A percentile compares a stretch with the other conserved stretches of the same genome.
These are phyloP conservation scores for Paraphaeosphaeria sporulosa DNA, from an alignment of 2,329 filamentous ascomycete genomes.

Conservation along the genomic window DNA sequence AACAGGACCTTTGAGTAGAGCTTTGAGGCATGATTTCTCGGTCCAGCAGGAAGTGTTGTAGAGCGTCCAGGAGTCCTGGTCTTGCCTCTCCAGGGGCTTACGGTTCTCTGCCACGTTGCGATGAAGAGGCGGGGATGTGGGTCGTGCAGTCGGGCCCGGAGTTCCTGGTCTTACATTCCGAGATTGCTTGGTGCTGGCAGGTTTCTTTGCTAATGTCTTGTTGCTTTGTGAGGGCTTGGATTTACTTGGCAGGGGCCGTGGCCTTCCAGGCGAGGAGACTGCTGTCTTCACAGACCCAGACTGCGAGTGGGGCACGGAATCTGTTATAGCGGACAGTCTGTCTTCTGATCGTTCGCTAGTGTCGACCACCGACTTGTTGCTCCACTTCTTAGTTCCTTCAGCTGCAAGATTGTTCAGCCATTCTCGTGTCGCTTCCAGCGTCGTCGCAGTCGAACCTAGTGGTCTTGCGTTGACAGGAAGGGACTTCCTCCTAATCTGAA, in stretches of 20 bases:
- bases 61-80: background rate
- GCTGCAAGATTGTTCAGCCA: background rate
- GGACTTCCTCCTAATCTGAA: background rate
- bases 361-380: background rate
- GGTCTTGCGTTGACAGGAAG: background rate
- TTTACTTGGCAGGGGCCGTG: background rate
- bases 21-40: background rate
- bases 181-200: background rate
- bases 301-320: background rate
- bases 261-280: background rate
- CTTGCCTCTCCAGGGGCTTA: background rate
- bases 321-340: background rate
- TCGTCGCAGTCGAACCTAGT: background rate
- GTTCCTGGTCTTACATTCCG: background rate
- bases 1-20: background rate
- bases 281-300: too few species aligned
- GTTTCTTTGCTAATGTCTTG: background rate
- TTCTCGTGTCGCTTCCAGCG: constrained; percentile 1
- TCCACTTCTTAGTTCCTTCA: background rate
- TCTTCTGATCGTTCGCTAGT: background rate
- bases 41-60: constrained; percentile 1
- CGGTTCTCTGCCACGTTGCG: background rate
- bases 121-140: background rate
- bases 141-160: background rate
- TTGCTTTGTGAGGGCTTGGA: background rate